Evolutionary conservation across 2,329 filamentous ascomycete genomes (phyloP), one percentile per base, ranked within the genome.

Genomic region (Thielaviopsis populi): DNA sequence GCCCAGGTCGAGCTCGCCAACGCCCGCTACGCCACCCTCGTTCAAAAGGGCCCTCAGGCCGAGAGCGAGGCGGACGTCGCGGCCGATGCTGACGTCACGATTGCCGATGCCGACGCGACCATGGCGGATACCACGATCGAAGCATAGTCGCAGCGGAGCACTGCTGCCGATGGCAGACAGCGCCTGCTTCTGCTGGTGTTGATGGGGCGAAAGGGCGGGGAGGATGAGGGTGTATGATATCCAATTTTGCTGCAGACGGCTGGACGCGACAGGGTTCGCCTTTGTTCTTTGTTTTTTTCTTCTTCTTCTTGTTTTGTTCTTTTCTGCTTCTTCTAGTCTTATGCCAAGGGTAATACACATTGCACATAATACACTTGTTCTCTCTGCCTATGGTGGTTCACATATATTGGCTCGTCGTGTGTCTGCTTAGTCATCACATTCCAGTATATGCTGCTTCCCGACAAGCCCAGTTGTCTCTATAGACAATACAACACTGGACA

Each of bases 1-100:
- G 88, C 88, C 68, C 82, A 87, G 69, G 84, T 87, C n/a, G 79
- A 87, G 71, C 83, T 86, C 73, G 84, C 84, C 68, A 91, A 91
- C 75, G 83, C 85, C 70, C 81, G 81, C 65, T 83, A 79, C 69
- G 74, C 77, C 68, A 77, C 74, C 65, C 83, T 81, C 79, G 73
- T 78, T 69, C 76, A 78, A 54, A 78, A 82, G 30, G 80, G 79
- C 10, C 43, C 61, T 3, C 40, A 46, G 19, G 33, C 37, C 22
- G 48, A 43, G 27, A n/a, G 48, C 33, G 40, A 62, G n/a, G 37
- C 15, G 48, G 50, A 50, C 42, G n/a, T 41, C 19, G 46, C 17
- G 7, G 61, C 56, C 22, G 64, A 70, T 56, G 71, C 70, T 30
- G 72, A 74, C 59, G 68, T 70, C 42, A 72, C 73, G 15, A 72